Base-by-base conservation (phyloP, 2,329 filamentous ascomycete genomes). In the Sordariomycetes sp. region DNA sequence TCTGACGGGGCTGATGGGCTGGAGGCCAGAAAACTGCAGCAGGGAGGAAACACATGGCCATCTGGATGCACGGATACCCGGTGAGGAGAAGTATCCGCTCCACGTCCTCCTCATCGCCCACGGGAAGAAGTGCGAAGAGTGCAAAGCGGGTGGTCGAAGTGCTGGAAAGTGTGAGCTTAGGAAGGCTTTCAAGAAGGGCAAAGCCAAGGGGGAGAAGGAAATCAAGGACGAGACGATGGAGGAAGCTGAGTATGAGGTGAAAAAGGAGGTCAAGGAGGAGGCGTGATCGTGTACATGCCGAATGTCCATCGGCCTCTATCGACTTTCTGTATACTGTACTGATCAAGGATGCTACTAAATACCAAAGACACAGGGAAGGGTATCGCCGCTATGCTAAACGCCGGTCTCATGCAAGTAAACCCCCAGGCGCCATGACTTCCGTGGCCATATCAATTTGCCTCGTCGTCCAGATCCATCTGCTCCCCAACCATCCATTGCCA, bases 51-150 rank as follows among this genome's bases (percentile, higher is more conserved):
- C 67, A 11, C 63, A 70, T 37, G 59, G 64, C 16, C 68, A 72
- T 34, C 48, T 72, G n/a, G 66, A 72, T 20, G 60, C 57, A 4
- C 47, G 46, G 20, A 55, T 72, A 3, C 67, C 68, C 0, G 59
- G 64, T 24, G 57, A 60, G 35, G 56, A 66, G 12, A 72, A 72
- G 48, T 72, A 71, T 35, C 55, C 58, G 2, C 43, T 72, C 20
- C 68, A 72, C 33, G 56, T 70, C 6, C 49, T 72, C 26, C 39
- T 72, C 21, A 61, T 72, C 25, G 54, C 50, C 26, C 68, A 71
- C 31, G 68, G 68, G 1, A 60, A 61, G 43, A 44, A 38, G 0
- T 72, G 68, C 32, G 48, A 42, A 0, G 63, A 66, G 42, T 72
- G 68, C 41, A 57, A 48, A 39, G 64, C 65, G 0, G 62, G 63